Conservation (phyloP, 352 stramenopile species). For the Sclerospora graminicola region DNA sequence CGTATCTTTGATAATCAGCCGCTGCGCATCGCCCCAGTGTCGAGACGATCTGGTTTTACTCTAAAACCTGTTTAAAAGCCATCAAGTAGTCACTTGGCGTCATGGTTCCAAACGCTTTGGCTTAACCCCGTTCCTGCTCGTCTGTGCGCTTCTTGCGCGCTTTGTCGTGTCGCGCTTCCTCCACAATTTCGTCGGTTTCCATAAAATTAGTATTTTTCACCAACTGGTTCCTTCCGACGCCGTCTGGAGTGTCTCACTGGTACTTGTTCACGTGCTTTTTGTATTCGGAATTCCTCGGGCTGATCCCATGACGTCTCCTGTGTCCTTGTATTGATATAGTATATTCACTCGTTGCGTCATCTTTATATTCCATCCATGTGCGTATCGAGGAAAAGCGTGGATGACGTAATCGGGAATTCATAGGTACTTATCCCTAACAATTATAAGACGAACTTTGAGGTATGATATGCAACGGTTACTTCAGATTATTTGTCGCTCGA, state of each 20-base stretch:
- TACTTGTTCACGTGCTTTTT: slow-evolving; percentile 61
- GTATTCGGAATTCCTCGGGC: slow-evolving; percentile 65
- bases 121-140: slow-evolving; percentile 27
- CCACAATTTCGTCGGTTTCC: slow-evolving; percentile 21
- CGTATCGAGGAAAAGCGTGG: background rate
- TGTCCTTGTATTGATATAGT: slow-evolving; percentile 74
- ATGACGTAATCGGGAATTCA: slow-evolving; percentile 21
- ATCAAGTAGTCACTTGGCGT: slow-evolving; percentile 36
- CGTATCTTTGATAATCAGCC: slow-evolving; percentile 43
- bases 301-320: slow-evolving; percentile 79
- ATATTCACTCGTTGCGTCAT: slow-evolving; percentile 53
- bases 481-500: slow-evolving; percentile 56
- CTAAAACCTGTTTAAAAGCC: slow-evolving; percentile 63
- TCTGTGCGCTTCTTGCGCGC: slow-evolving; percentile 32
- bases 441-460: slow-evolving; percentile 48
- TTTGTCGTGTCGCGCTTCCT: slow-evolving; percentile 25
- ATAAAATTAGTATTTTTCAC: no score
- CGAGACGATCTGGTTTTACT: slow-evolving; percentile 52
- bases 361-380: slow-evolving; percentile 75
- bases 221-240: no score
- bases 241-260: slow-evolving; percentile 15
- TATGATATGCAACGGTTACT: no score
- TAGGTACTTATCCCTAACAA: slow-evolving; percentile 58
- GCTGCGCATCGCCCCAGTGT: slow-evolving; percentile 60
- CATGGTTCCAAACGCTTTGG: slow-evolving; percentile 38